phyloP scores from a whole-genome alignment of 441 rosid species.

The Croton laevigatus region DNA sequence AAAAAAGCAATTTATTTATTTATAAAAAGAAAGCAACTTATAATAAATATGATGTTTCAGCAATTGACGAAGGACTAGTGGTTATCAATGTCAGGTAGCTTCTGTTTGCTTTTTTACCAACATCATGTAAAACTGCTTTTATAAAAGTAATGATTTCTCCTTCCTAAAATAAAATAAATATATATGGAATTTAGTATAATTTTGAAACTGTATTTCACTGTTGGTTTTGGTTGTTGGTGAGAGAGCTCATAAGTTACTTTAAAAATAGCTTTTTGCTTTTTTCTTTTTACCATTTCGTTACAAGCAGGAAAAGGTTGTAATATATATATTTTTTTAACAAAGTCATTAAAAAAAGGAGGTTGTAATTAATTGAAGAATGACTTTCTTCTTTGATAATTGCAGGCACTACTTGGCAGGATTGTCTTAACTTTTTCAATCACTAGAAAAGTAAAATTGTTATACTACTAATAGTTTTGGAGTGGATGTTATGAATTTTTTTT shows the following conservation, averaged over 20 bases:
- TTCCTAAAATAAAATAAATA: background rate
- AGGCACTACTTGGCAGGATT: background rate
- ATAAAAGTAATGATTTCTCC: background rate
- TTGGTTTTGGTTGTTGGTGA: no score
- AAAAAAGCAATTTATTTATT: background rate
- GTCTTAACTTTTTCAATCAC: slow-evolving; percentile 10
- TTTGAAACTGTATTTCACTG: no score
- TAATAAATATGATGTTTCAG: background rate
- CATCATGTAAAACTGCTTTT: background rate
- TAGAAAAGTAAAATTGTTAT: background rate
- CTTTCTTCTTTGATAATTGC: background rate
- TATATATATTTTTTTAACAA: no score
- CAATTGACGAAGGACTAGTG: slow-evolving; percentile 14
- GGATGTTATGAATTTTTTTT: background rate
- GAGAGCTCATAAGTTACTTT: no score
- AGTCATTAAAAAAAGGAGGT: no score
- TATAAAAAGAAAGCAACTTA: background rate
- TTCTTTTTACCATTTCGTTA: background rate
- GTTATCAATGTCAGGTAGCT: slow-evolving; percentile 24
- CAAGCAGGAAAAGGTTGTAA: no score
- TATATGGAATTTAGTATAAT: no score
- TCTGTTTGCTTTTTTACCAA: background rate
- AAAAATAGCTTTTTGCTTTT: background rate
- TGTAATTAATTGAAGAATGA: background rate
- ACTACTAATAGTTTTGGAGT: no score